Base-by-base conservation (phyloP, 2,329 filamentous ascomycete genomes). In the Rhinocladiella similis region DNA sequence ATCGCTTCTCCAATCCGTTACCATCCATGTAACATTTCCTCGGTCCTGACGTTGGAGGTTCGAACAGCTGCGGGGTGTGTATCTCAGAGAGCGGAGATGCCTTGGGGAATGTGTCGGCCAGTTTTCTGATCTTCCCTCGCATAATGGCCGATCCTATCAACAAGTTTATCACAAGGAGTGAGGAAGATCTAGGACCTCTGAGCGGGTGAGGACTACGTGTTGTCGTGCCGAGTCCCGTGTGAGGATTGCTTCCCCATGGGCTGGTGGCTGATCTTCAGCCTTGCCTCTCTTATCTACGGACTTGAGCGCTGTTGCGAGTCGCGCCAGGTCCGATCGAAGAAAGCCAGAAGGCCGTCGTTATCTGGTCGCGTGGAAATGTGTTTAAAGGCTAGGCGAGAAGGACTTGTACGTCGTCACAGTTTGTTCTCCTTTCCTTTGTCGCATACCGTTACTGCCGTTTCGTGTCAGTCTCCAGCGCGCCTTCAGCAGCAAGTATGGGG, bases 401-500 rank as follows among this genome's bases (percentile, higher is more conserved):
- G 22, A 25, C 22, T 25, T 25, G 22, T 7, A 25, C 22, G 4
- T 25, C 22, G 22, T 25, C 22, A 4, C 4, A 25, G 22, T 25
- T 7, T 33, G 29, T 12, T 33, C 29, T 12, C 29, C 10, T 33
- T 33, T 33, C 29, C 29, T 12, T 33, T 33, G 29, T 33, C 10
- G 29, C 10, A 33, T 33, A 12, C 10, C 29, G 29, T 33, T 9
- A 12, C 10, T 33, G 10, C 10, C 29, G 3, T 33, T 12, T 12
- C 29, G 29, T 33, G 29, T 33, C 29, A 33, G 10, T 10, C 7
- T 5, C 42, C 13, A 14, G 38, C 6, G n/a, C 5, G 2, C 38
- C 25, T 27, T 27, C 43, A 27, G 20, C 41, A 27, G 36, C 36
- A 38, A 43, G 18, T 5, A 56, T 51, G 48, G 47, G 27, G 41